Conservation (phyloP, 306 rosid species). For the Sesbania bispinosa region DNA sequence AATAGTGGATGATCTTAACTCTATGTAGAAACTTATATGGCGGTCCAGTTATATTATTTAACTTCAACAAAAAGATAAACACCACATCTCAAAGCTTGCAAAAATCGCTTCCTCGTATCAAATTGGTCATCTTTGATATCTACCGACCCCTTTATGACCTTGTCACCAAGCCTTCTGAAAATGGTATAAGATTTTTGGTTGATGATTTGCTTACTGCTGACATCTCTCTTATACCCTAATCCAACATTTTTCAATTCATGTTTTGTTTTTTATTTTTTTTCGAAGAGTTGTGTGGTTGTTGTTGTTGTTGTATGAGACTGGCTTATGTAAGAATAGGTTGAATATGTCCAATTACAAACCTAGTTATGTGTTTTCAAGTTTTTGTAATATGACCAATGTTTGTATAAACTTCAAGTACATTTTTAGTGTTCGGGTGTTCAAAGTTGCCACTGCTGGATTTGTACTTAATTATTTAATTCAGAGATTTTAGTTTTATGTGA, state of each 20-base stretch:
- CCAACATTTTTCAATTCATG: background rate
- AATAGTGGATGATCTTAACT: too few species aligned
- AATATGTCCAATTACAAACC: background rate
- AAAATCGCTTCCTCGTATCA: slow-evolving; percentile 47
- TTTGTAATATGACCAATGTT: slow-evolving; percentile 26
- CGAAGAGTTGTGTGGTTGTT: slow-evolving; percentile 2
- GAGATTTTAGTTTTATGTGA: background rate
- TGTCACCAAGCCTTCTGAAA: slow-evolving; percentile 54
- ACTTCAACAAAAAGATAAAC: slow-evolving; percentile 62
- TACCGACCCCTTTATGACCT: slow-evolving; percentile 64
- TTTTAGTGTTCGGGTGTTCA: background rate
- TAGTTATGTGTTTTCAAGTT: background rate
- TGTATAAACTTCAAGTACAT: background rate
- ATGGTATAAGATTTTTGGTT: slow-evolving; percentile 55
- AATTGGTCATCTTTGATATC: slow-evolving; percentile 55
- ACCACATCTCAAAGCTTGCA: slow-evolving; percentile 55
- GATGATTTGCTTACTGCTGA: slow-evolving; percentile 41
- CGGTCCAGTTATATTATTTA: too few species aligned
- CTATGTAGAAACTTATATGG: too few species aligned
- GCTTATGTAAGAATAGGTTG: slow-evolving; percentile 2
- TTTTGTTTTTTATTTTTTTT: background rate
- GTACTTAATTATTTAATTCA: background rate
- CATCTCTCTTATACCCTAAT: slow-evolving; percentile 56
- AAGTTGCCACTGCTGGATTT: slow-evolving; percentile 1
- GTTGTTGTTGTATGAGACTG: slow-evolving; percentile 7